Conservation (phyloP, 176 grass and related monocot genomes). For the Zea luxurians region DNA sequence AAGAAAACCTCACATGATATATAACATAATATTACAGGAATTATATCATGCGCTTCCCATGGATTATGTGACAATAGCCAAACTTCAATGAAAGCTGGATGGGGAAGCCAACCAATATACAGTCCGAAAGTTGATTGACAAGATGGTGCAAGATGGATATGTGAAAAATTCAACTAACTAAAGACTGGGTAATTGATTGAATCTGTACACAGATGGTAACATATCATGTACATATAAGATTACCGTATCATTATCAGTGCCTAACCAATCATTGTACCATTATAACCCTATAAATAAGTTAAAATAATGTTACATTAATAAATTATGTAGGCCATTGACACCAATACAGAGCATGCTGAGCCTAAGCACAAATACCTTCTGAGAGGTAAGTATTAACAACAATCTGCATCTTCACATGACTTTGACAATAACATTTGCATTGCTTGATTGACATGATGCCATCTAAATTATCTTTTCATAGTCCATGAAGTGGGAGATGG, state of each 20-base stretch:
- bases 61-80: conserved; percentile 83
- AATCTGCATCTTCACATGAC: neutral
- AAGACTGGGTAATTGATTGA: conserved; percentile 88
- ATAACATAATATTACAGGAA: too few species aligned
- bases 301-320: neutral
- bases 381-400: conserved; percentile 37
- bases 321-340: conserved; percentile 61
- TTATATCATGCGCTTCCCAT: conserved; percentile 83
- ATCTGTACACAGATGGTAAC: too few species aligned
- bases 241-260: too few species aligned
- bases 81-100: conserved; percentile 85
- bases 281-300: too few species aligned
- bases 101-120: conserved; percentile 74
- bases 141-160: conserved; percentile 93
- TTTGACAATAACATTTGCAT: conserved; percentile 10
- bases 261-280: too few species aligned
- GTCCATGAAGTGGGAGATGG: conserved; percentile 60
- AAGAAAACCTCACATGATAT: too few species aligned
- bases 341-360: conserved; percentile 51
- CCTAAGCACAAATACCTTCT: conserved; percentile 41
- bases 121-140: conserved; percentile 80
- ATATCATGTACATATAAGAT: too few species aligned
- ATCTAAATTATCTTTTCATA: conserved; percentile 31
- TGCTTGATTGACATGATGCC: neutral
- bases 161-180: conserved; percentile 73